phyloP scores from a whole-genome alignment of 1,139 yeast genomes.

The Geotrichum phurueaensis region DNA sequence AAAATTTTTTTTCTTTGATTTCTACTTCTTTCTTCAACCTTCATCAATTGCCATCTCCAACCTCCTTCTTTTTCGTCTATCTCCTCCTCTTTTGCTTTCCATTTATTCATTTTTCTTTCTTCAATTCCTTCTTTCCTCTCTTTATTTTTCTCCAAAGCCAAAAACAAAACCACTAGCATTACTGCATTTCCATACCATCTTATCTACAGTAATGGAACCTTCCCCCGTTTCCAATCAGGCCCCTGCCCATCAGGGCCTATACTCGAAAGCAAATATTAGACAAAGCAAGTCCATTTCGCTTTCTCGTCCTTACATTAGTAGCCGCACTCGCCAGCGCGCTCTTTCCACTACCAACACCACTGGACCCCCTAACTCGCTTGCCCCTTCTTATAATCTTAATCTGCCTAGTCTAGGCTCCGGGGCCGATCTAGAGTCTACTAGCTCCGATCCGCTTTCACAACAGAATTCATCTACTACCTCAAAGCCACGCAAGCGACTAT shows the following conservation, averaged over 20 bases:
- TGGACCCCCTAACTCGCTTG: neutral
- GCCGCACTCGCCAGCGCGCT: constrained; percentile 10
- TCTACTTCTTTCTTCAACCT: neutral
- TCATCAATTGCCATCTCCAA: neutral
- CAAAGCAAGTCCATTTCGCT: constrained; percentile 1
- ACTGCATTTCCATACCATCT: too few relatives aligned
- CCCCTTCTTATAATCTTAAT: neutral
- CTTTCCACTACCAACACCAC: constrained; percentile 1
- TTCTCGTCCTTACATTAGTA: neutral
- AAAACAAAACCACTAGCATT: neutral
- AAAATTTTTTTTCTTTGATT: neutral
- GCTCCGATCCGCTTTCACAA: neutral
- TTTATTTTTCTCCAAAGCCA: too few relatives aligned
- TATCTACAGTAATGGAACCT: neutral
- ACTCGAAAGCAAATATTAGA: constrained; percentile 4
- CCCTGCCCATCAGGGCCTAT: neutral
- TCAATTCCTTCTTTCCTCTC: neutral
- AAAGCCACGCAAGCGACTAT: constrained; percentile 25
- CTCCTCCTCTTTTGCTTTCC: neutral
- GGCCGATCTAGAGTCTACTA: neutral
- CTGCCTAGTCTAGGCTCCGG: neutral
- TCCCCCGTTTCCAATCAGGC: neutral
- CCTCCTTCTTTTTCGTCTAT: neutral
- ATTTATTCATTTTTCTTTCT: neutral
- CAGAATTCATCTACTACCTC: constrained; percentile 12